Evolutionary conservation across 148 eudicot species (phyloP).

Genomic region (Cornus controversa): DNA sequence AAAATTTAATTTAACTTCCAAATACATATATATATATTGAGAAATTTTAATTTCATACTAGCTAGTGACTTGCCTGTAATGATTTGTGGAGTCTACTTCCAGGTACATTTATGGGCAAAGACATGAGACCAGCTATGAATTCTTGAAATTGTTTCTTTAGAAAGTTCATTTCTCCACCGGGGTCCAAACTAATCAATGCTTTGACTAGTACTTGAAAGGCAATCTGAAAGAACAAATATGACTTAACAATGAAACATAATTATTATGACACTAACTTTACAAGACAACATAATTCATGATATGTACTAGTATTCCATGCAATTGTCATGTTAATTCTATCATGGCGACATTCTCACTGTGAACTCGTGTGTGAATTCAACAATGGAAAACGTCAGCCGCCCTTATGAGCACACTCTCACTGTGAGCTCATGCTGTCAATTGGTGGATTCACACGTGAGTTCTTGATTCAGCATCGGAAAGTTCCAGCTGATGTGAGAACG

Average conservation of each 20-base stretch:
- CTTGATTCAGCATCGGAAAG: too few species aligned
- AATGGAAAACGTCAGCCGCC: too few species aligned
- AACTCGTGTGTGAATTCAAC: too few species aligned
- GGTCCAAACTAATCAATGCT: slow-evolving; percentile 79
- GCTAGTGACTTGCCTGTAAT: slow-evolving; percentile 52
- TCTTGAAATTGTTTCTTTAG: slow-evolving; percentile 68
- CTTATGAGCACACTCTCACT: too few species aligned
- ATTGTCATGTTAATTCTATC: background rate
- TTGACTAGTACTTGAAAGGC: slow-evolving; percentile 88
- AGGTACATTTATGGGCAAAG: slow-evolving; percentile 77
- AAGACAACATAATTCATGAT: slow-evolving; percentile 5
- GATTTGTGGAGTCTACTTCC: slow-evolving; percentile 80
- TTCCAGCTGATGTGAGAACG: too few species aligned
- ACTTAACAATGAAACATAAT: slow-evolving; percentile 15
- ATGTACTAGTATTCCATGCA: background rate
- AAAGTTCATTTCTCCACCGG: slow-evolving; percentile 73
- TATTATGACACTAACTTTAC: slow-evolving; percentile 4
- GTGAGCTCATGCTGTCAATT: too few species aligned
- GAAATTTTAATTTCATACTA: background rate
- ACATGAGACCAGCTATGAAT: slow-evolving; percentile 92
- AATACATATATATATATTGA: too few species aligned
- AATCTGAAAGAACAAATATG: slow-evolving; percentile 40
- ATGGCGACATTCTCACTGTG: too few species aligned
- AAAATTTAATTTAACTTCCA: too few species aligned
- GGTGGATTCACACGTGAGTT: too few species aligned